Conservation (phyloP, 805 yeast species). For the Starmerella cellae region DNA sequence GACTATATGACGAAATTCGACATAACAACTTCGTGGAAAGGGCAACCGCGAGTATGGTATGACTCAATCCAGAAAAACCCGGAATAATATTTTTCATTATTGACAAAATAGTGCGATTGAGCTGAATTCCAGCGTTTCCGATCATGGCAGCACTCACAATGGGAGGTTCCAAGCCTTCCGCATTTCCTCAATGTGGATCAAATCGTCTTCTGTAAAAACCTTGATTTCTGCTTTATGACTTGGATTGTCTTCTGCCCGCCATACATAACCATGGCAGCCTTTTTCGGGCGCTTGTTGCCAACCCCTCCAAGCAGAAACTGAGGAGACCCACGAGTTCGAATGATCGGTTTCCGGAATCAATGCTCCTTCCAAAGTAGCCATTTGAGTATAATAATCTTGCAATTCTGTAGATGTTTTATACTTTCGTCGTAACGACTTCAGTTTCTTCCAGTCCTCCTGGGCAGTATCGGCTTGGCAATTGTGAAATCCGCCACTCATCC, state of each 20-base stretch:
- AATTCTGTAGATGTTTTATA: slow-evolving; percentile 1
- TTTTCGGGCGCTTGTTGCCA: background rate
- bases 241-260: slow-evolving; percentile 4
- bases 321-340: background rate
- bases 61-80: too few relatives aligned
- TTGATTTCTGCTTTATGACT: background rate
- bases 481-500: slow-evolving; percentile 11
- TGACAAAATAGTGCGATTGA: too few relatives aligned
- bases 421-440: background rate
- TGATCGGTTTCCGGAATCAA: background rate
- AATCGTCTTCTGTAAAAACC: background rate
- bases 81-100: too few relatives aligned
- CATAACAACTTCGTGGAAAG: too few relatives aligned
- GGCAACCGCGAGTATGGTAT: too few relatives aligned
- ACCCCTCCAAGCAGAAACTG: slow-evolving; percentile 1
- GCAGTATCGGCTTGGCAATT: slow-evolving; percentile 1
- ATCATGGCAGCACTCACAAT: too few relatives aligned
- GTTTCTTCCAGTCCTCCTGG: slow-evolving; percentile 1
- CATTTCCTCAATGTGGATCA: background rate
- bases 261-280: slow-evolving; percentile 8
- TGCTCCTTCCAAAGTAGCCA: background rate
- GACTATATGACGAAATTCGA: too few relatives aligned
- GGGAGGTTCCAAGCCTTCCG: slow-evolving; percentile 1
- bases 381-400: background rate
- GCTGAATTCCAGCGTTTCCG: too few relatives aligned